Conservation (phyloP, 352 stramenopile genomes). For the Pythium oligandrum region DNA sequence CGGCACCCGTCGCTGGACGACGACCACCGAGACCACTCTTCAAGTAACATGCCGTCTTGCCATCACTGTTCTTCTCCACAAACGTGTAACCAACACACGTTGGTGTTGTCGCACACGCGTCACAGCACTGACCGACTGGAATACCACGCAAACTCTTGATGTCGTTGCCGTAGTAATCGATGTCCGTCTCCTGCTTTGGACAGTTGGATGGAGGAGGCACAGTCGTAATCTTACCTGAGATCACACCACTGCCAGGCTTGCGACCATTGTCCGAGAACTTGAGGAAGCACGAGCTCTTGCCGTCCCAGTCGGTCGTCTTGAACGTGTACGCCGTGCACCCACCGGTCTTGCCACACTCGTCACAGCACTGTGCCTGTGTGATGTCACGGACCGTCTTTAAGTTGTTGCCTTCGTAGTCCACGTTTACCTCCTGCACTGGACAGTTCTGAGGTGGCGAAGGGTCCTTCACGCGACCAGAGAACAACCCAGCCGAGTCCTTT, state of each 20-base stretch:
- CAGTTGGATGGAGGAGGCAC: constrained; percentile 12
- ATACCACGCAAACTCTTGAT: constrained; percentile 1
- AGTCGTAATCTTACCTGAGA: constrained; percentile 12
- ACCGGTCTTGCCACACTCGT: constrained; percentile 26
- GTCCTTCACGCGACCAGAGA: background rate
- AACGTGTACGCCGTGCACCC: constrained; percentile 55
- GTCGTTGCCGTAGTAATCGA: constrained; percentile 18
- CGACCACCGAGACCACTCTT: constrained; percentile 27
- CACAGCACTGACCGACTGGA: constrained; percentile 3
- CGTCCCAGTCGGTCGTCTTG: too few species aligned
- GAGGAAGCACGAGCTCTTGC: too few species aligned
- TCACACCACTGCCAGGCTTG: constrained; percentile 23
- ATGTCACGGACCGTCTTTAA: constrained; percentile 32
- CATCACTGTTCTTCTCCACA: constrained; percentile 25
- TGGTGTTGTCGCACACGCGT: constrained; percentile 6
- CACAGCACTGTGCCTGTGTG: constrained; percentile 32
- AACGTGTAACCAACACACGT: constrained; percentile 7
- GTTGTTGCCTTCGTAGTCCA: constrained; percentile 50
- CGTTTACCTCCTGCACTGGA: constrained; percentile 11
- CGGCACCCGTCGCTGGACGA: constrained; percentile 18
- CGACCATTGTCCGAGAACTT: constrained; percentile 28
- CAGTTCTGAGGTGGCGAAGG: background rate
- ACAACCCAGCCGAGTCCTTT: background rate
- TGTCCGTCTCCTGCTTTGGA: constrained; percentile 7
- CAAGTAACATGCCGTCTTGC: constrained; percentile 31